phyloP scores from a whole-genome alignment of 1,284 basidiomycete species.

The Neolentinus lepideus region DNA sequence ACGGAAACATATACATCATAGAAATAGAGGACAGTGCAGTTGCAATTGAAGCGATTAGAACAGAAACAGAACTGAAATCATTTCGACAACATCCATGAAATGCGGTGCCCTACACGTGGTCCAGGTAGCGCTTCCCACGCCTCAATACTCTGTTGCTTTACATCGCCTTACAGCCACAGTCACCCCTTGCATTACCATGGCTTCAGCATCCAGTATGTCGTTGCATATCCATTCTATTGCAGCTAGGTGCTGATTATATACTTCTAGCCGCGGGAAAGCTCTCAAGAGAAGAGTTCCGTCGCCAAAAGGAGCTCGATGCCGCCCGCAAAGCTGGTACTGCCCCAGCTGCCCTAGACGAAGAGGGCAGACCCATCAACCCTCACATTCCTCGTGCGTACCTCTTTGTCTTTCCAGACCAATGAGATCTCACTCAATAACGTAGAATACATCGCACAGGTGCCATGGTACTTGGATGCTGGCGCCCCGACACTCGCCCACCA shows the following conservation, averaged over 20 bases:
- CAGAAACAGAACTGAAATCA: neutral
- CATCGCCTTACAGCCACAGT: neutral
- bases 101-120: neutral
- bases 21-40: neutral
- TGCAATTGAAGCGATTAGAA: too few relatives aligned
- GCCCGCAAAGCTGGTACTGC: slow-evolving; percentile 97
- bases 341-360: slow-evolving; percentile 89
- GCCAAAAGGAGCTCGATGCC: slow-evolving; percentile 94
- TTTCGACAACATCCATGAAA: neutral
- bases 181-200: neutral
- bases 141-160: neutral
- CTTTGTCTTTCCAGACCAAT: slow-evolving; percentile 6
- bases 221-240: neutral
- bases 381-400: slow-evolving; percentile 84
- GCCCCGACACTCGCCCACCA: slow-evolving; percentile 93
- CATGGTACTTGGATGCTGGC: slow-evolving; percentile 96
- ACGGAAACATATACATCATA: neutral
- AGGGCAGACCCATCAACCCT: slow-evolving; percentile 94
- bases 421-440: slow-evolving; percentile 1
- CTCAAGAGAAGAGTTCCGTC: slow-evolving; percentile 87
- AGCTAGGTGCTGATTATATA: neutral
- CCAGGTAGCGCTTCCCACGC: too few relatives aligned
- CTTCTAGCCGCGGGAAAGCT: slow-evolving; percentile 55
- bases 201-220: neutral
- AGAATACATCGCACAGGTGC: slow-evolving; percentile 94